Percentiles rank a stretch among this genome's conserved stretches.
Evolutionary conservation across 1,284 basidiomycete species (phyloP).

Genomic region (Trametes polyzona): DNA sequence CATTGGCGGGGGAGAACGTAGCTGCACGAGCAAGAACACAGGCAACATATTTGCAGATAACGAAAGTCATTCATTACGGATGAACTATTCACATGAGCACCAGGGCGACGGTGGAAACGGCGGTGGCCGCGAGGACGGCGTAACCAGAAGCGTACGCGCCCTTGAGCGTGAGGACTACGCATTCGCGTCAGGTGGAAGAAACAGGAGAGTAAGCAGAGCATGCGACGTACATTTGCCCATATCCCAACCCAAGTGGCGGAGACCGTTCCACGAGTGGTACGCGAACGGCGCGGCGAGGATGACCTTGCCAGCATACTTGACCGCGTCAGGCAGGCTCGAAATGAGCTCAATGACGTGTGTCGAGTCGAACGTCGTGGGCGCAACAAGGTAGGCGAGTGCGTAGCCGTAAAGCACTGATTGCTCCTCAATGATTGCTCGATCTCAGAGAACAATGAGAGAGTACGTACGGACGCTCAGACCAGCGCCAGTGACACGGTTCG

Average conservation of each 20-base stretch:
- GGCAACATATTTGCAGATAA: background rate
- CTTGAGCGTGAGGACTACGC: constrained; percentile 77
- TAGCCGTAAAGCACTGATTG: constrained; percentile 84
- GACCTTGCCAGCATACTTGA: constrained; percentile 79
- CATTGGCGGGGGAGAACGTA: background rate
- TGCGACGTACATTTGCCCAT: constrained; percentile 80
- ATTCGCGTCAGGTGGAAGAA: background rate
- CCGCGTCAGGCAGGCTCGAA: constrained; percentile 66
- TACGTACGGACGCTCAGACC: constrained; percentile 79
- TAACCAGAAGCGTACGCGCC: constrained; percentile 83
- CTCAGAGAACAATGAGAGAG: background rate
- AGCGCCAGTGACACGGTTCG: constrained; percentile 84
- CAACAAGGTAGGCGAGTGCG: constrained; percentile 85
- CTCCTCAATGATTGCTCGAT: background rate
- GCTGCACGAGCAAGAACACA: background rate
- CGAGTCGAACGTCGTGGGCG: constrained; percentile 81
- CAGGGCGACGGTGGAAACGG: constrained; percentile 66
- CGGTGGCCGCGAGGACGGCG: constrained; percentile 82
- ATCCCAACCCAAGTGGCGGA: constrained; percentile 95
- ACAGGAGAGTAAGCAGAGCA: background rate
- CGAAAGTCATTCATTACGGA: background rate
- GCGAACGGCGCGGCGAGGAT: constrained; percentile 84
- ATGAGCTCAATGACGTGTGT: constrained; percentile 78
- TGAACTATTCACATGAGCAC: constrained; percentile 34
- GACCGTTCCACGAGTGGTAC: constrained; percentile 90